These are phyloP conservation scores for Eimeria falciformis DNA, from an alignment of 169 alveolate genomes.

Conservation along the genomic window DNA sequence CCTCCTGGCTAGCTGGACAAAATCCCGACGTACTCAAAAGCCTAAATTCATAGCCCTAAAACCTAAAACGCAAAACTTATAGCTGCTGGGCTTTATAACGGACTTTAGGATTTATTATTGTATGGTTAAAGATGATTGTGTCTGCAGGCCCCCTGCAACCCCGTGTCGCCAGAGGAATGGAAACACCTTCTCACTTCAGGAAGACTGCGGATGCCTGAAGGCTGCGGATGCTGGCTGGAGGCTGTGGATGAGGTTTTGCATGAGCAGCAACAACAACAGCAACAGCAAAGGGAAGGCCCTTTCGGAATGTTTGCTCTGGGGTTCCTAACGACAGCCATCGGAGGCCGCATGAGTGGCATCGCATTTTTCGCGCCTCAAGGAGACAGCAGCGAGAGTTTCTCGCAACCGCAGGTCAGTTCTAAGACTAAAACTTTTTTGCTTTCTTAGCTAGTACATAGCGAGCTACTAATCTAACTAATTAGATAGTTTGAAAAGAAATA, in stretches of 20 bases:
- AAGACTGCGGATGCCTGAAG: constrained; percentile 36
- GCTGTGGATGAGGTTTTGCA: constrained; percentile 3
- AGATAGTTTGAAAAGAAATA: too few relatives aligned
- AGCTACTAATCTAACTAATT: too few relatives aligned
- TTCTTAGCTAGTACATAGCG: too few relatives aligned
- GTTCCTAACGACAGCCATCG: constrained; percentile 15
- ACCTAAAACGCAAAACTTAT: too few relatives aligned
- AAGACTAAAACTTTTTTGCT: too few relatives aligned
- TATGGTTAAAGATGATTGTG: not conserved
- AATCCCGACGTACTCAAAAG: not conserved
- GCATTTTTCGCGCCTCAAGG: constrained; percentile 45
- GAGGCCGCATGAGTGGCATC: constrained; percentile 11
- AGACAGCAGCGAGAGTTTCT: not conserved
- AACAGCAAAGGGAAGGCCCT: not conserved
- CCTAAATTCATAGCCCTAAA: not conserved
- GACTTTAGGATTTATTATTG: not conserved
- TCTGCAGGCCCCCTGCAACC: constrained; percentile 50
- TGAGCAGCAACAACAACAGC: not conserved
- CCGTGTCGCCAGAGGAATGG: not conserved
- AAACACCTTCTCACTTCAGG: not conserved
- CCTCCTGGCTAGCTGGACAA: constrained; percentile 52
- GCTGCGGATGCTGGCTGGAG: constrained; percentile 63
- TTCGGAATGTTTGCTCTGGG: constrained; percentile 50
- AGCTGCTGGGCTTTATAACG: not conserved
- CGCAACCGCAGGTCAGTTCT: constrained; percentile 35